These are phyloP conservation scores for Mucor mucedo DNA, from an alignment of 371 early-diverging fungal genomes.

Conservation along the genomic window DNA sequence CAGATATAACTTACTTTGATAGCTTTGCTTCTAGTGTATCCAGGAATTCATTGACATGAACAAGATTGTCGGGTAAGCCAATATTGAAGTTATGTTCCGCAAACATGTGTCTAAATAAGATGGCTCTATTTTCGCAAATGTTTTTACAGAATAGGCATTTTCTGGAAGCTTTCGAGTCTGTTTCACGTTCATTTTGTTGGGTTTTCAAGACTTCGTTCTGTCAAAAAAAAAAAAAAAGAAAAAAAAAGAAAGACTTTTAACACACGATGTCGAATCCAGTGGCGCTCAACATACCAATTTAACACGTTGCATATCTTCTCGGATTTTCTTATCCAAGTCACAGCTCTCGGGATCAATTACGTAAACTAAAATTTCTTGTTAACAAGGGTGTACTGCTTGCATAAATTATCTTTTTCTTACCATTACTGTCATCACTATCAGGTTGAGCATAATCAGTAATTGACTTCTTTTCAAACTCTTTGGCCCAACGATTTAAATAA, in stretches of 20 bases:
- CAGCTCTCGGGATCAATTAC: conserved; percentile 69
- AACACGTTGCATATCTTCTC: conserved; percentile 75
- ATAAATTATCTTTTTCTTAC: background rate
- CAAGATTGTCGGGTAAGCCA: conserved; percentile 92
- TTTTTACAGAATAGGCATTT: conserved; percentile 94
- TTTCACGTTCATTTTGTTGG: conserved; percentile 82
- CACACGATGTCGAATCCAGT: background rate
- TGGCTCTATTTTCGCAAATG: conserved; percentile 64
- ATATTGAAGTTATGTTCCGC: conserved; percentile 93
- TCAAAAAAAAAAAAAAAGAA: no score
- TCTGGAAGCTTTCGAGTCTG: conserved; percentile 69
- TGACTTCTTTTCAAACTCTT: conserved; percentile 44
- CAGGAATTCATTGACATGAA: conserved; percentile 85
- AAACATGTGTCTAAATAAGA: conserved; percentile 90
- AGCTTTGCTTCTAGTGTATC: conserved; percentile 80
- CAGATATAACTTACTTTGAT: conserved; percentile 50
- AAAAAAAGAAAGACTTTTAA: no score
- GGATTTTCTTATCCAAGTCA: conserved; percentile 66
- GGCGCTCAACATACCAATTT: conserved; percentile 58
- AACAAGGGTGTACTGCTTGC: background rate
- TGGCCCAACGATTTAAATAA: conserved; percentile 78
- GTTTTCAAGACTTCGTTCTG: conserved; percentile 74
- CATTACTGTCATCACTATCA: conserved; percentile 4
- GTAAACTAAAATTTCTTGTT: conserved; percentile 38
- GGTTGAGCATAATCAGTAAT: conserved; percentile 34